Percentiles rank a stretch among this genome's conserved stretches.
Conservation (phyloP, 2,329 filamentous ascomycete species). For the Penicillium sumatraense region DNA sequence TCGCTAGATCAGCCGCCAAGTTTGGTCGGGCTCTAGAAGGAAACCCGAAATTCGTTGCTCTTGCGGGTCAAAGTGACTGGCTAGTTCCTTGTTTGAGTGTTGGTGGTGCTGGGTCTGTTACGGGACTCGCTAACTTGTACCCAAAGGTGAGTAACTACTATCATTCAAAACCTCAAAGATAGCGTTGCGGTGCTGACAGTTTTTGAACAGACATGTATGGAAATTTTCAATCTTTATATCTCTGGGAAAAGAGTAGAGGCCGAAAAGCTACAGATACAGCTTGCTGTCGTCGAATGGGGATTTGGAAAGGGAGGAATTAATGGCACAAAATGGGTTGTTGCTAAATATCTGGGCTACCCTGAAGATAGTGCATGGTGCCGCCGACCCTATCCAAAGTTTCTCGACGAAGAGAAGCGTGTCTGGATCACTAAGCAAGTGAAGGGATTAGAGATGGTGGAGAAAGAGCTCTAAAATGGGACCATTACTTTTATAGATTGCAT, state of each 20-base stretch:
- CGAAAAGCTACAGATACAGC: conserved; percentile 54
- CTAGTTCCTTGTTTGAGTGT: conserved; percentile 61
- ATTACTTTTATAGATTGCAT: conserved; percentile 10
- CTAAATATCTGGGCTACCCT: conserved; percentile 58
- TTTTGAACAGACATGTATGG: conserved; percentile 45
- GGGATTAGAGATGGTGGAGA: background rate
- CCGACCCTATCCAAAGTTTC: conserved; percentile 58
- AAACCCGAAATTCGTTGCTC: conserved; percentile 38
- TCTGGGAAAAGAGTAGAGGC: conserved; percentile 56
- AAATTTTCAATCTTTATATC: conserved; percentile 55
- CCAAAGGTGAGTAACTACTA: conserved; percentile 51
- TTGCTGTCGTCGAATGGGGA: conserved; percentile 60
- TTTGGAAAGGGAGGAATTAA: conserved; percentile 65
- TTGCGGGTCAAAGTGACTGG: conserved; percentile 52
- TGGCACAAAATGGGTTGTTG: conserved; percentile 65
- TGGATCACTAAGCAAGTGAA: conserved; percentile 42
- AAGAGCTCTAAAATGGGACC: conserved; percentile 1
- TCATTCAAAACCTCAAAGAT: background rate
- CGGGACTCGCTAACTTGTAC: conserved; percentile 67
- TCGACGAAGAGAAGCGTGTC: conserved; percentile 50
- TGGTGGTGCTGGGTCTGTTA: conserved; percentile 65
- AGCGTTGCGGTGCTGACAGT: background rate
- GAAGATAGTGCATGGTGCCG: conserved; percentile 57
- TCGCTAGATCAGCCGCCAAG: conserved; percentile 43
- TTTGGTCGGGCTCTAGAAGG: conserved; percentile 34